These are phyloP conservation scores for Arxiozyma heterogenica DNA, from an alignment of 1,139 yeast genomes.

Conservation along the genomic window DNA sequence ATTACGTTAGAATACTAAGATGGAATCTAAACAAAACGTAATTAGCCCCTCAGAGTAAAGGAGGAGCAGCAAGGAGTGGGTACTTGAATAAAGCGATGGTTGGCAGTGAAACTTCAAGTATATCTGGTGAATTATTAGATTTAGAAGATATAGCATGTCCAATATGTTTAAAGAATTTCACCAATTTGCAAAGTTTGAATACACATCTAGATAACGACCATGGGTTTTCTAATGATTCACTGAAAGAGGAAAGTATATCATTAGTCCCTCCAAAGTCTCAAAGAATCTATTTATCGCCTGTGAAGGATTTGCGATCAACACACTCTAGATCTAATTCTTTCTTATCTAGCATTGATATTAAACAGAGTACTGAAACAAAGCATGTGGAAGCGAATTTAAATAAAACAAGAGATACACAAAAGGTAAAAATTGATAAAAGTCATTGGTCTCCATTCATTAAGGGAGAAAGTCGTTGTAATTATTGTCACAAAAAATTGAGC, in stretches of 20 bases:
- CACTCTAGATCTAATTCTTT: neutral
- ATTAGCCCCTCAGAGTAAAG: neutral
- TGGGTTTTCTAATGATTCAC: constrained; percentile 23
- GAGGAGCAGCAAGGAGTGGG: neutral
- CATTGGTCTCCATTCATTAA: constrained; percentile 8
- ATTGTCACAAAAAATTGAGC: constrained; percentile 37
- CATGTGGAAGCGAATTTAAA: neutral
- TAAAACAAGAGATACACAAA: neutral
- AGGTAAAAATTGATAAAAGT: neutral
- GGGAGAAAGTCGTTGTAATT: constrained; percentile 26
- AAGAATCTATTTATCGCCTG: neutral
- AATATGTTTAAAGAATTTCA: constrained; percentile 56
- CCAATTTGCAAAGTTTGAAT: constrained; percentile 49
- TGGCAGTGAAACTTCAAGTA: neutral
- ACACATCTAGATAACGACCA: constrained; percentile 69
- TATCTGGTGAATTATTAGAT: constrained; percentile 1
- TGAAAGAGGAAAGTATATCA: neutral
- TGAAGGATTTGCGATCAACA: neutral
- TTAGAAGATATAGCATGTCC: constrained; percentile 42
- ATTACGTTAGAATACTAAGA: too few species aligned
- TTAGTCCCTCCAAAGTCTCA: neutral
- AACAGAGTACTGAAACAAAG: neutral
- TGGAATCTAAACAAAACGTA: too few species aligned
- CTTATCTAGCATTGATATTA: neutral
- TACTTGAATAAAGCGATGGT: neutral